Percentiles rank a stretch among this genome's conserved stretches.
These are phyloP conservation scores for Sarocladium oryzae DNA, from an alignment of 2,329 filamentous ascomycete genomes.

Conservation along the genomic window DNA sequence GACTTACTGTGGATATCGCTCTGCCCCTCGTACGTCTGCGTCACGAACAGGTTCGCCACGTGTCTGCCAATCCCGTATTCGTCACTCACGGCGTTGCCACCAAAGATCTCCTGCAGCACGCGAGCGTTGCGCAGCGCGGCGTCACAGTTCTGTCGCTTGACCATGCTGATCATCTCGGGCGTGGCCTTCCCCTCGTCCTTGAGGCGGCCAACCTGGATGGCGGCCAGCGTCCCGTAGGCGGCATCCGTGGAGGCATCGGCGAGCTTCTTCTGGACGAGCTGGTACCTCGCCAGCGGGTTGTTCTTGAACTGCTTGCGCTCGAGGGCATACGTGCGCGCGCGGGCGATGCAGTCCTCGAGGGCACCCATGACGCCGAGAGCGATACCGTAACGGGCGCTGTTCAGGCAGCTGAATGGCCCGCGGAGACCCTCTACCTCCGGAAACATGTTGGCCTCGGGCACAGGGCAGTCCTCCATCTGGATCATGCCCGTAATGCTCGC, in stretches of 20 bases:
- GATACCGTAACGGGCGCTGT: slow-evolving; percentile 89
- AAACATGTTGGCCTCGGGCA: slow-evolving; percentile 89
- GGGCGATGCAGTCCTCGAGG: slow-evolving; percentile 80
- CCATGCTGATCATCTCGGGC: slow-evolving; percentile 95
- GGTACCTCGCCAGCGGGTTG: slow-evolving; percentile 92
- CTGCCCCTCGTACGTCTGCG: slow-evolving; percentile 96
- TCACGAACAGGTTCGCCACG: slow-evolving; percentile 93
- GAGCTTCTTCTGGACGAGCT: slow-evolving; percentile 96
- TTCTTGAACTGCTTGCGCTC: slow-evolving; percentile 94
- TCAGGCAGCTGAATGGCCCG: slow-evolving; percentile 90
- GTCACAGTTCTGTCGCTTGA: slow-evolving; percentile 98
- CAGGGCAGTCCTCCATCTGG: slow-evolving; percentile 83
- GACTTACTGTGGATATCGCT: slow-evolving; percentile 79
- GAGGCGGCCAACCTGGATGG: slow-evolving; percentile 82
- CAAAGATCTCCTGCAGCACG: slow-evolving; percentile 87
- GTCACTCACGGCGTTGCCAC: slow-evolving; percentile 95
- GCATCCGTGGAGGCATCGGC: slow-evolving; percentile 88
- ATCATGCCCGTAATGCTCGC: slow-evolving; percentile 98
- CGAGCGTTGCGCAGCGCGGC: slow-evolving; percentile 74
- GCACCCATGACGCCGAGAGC: slow-evolving; percentile 91
- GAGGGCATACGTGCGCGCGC: slow-evolving; percentile 79
- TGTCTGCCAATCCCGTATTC: slow-evolving; percentile 94
- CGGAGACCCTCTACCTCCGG: slow-evolving; percentile 78
- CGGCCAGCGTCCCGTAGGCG: slow-evolving; percentile 83
- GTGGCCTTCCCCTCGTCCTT: slow-evolving; percentile 85